Evolutionary conservation across 495 filamentous ascomycete species (phyloP), one percentile per base, ranked within the genome.

Genomic region (Melanomma pulvis-pyrius): DNA sequence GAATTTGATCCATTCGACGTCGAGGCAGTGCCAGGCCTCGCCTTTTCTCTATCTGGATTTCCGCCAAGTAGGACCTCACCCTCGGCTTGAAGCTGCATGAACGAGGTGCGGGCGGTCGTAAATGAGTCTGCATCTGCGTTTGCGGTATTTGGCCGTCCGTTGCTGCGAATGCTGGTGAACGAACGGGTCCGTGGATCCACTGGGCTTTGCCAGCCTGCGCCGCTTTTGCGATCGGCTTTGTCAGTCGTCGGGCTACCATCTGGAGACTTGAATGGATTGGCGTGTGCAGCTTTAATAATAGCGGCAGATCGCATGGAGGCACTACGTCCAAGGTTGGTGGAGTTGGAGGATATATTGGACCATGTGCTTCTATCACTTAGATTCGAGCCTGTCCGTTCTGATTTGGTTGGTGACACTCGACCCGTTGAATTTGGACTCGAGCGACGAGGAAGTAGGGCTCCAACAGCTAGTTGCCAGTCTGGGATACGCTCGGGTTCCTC

Each of bases 101-200:
- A 84, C 21, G 81, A 83, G 17, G 85, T 85, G 19, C 82, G 81
- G 7, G 89, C 89, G 0, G 90, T 92, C 39, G 82, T 85, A 73
- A 88, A 92, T 52, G 83, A 88, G 25, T 86, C 86, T n/a, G 83
- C 65, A 48, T 78, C 77, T 11, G 56, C 62, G 48, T 69, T 70
- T 9, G 62, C 63, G 36, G 36, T 54, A 55, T 28, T 46, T 8
- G 58, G 58, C 32, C 61, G 46, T 6, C 21, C 54, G 25, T 30
- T 28, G 56, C 39, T 56, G 34, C 29, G 61, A 19, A 56, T 57
- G 32, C 64, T 67, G 11, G 74, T 74, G 13, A 74, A 66, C 3
- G 75, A 73, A 47, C 66, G 44, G 12, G 69, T 68, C 4, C 69
- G 44, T 15, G 48, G 59, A 32, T 71, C 69, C 8, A 24, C 29